phyloP scores from a whole-genome alignment of 352 stramenopile species.

The Thalassiosira exigua region DNA sequence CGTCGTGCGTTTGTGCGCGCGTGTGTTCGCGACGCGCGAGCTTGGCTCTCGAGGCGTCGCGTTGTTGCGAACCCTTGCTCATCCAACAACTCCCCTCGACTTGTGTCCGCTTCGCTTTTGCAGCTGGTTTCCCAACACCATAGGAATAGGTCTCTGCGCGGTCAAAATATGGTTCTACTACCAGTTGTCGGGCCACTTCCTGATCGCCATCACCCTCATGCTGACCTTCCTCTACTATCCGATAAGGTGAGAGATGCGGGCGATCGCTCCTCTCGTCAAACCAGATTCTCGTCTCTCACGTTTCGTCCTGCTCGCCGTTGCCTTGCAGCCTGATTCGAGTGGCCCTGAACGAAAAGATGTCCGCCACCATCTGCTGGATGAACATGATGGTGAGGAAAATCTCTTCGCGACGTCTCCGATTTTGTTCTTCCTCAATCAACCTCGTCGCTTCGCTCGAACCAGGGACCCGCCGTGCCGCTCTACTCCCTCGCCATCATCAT shows the following conservation, averaged over 20 bases:
- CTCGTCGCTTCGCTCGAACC: no score
- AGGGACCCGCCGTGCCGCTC: conserved; percentile 68
- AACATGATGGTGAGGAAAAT: no score
- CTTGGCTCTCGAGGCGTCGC: not conserved
- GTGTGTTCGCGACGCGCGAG: not conserved
- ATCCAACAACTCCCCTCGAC: not conserved
- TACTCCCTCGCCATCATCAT: conserved; percentile 80
- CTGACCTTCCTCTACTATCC: conserved; percentile 49
- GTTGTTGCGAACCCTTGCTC: no score
- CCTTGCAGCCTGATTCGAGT: conserved; percentile 73
- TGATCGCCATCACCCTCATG: conserved; percentile 57
- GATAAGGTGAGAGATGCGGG: conserved; percentile 25
- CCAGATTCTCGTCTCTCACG: conserved; percentile 8
- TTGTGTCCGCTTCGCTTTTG: conserved; percentile 30
- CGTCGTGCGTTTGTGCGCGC: conserved; percentile 21
- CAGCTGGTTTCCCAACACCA: conserved; percentile 77
- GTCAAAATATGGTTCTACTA: conserved; percentile 84
- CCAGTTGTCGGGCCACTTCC: conserved; percentile 62
- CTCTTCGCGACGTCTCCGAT: no score
- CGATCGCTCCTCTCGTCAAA: not conserved
- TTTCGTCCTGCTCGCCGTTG: not conserved
- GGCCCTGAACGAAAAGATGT: conserved; percentile 77
- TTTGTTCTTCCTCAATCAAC: no score
- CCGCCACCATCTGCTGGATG: conserved; percentile 73
- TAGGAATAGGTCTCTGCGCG: conserved; percentile 74